These are phyloP conservation scores for Barnettozyma hawaiiensis DNA, from an alignment of 1,139 yeast genomes.

Conservation along the genomic window DNA sequence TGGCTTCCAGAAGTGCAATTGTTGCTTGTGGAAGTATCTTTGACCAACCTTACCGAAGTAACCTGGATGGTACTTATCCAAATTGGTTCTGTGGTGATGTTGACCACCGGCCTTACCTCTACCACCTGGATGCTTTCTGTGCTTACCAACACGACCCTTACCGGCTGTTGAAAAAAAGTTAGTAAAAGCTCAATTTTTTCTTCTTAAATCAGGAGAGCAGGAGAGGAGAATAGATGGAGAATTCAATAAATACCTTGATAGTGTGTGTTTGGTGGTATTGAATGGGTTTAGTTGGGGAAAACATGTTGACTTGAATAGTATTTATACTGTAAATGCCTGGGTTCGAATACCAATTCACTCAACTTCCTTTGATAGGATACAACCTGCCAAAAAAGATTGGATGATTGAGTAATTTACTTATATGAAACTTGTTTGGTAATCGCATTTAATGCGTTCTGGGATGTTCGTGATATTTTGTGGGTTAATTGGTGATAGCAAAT, in stretches of 20 bases:
- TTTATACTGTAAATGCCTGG: too few relatives aligned
- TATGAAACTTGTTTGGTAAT: too few relatives aligned
- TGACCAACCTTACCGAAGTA: conserved; percentile 99
- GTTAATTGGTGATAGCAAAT: background rate
- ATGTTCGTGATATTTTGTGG: too few relatives aligned
- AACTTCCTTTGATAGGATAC: too few relatives aligned
- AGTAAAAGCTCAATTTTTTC: conserved; percentile 13
- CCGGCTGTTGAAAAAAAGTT: conserved; percentile 62
- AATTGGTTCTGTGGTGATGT: conserved; percentile 99
- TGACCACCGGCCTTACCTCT: conserved; percentile 99
- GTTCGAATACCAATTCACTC: too few relatives aligned
- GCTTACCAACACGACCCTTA: conserved; percentile 99
- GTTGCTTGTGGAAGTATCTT: conserved; percentile 99
- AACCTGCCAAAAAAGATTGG: too few relatives aligned
- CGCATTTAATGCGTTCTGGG: background rate
- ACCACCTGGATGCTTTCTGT: conserved; percentile 99
- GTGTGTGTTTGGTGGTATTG: too few relatives aligned
- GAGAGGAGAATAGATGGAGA: too few relatives aligned
- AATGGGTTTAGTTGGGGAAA: too few relatives aligned
- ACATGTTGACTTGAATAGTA: too few relatives aligned
- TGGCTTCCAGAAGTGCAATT: conserved; percentile 96
- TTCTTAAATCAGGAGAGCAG: background rate
- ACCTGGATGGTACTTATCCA: conserved; percentile 99
- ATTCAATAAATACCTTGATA: background rate
- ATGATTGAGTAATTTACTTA: too few relatives aligned